A percentile compares a stretch with the other conserved stretches of the same genome.
These are phyloP conservation scores for Xylariaceae sp. DNA, from an alignment of 2,329 filamentous ascomycete species.

Conservation along the genomic window DNA sequence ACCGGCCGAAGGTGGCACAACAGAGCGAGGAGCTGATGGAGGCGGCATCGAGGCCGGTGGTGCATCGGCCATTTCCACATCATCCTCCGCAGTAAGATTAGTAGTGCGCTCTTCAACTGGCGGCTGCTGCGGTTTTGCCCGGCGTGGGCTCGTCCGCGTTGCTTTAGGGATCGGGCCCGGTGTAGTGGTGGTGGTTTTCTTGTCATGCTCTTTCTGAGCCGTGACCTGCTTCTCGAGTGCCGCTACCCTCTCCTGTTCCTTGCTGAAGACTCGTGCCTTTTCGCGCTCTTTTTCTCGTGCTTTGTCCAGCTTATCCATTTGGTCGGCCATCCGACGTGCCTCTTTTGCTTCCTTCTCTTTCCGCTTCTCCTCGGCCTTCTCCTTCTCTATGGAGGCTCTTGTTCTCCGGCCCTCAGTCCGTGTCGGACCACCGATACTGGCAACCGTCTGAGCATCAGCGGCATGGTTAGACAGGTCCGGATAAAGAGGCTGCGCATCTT, in stretches of 20 bases:
- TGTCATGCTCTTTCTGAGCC: constrained; percentile 11
- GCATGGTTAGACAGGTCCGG: constrained; percentile 37
- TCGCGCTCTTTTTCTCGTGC: constrained; percentile 63
- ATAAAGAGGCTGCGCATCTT: constrained; percentile 32
- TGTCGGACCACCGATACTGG: constrained; percentile 34
- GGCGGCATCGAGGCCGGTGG: constrained; percentile 51
- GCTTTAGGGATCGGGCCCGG: constrained; percentile 36
- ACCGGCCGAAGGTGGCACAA: constrained; percentile 37
- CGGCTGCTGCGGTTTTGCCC: constrained; percentile 27
- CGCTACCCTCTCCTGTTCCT: constrained; percentile 32
- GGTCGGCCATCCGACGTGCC: constrained; percentile 51
- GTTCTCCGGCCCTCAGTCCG: constrained; percentile 41
- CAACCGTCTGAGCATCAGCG: constrained; percentile 20
- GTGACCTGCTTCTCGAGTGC: constrained; percentile 14
- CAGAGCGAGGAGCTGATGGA: constrained; percentile 48
- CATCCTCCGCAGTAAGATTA: constrained; percentile 28
- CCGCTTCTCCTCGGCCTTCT: constrained; percentile 55
- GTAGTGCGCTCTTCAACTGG: constrained; percentile 25
- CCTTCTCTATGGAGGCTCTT: constrained; percentile 52
- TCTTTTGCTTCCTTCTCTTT: constrained; percentile 55
- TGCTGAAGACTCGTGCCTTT: constrained; percentile 53
- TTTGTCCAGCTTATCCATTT: constrained; percentile 57
- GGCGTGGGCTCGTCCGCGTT: constrained; percentile 45
- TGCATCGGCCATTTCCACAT: constrained; percentile 51
- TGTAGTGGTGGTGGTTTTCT: constrained; percentile 25